Conservation (phyloP, 768 basidiomycete genomes). For the Pleurotus giganteus region DNA sequence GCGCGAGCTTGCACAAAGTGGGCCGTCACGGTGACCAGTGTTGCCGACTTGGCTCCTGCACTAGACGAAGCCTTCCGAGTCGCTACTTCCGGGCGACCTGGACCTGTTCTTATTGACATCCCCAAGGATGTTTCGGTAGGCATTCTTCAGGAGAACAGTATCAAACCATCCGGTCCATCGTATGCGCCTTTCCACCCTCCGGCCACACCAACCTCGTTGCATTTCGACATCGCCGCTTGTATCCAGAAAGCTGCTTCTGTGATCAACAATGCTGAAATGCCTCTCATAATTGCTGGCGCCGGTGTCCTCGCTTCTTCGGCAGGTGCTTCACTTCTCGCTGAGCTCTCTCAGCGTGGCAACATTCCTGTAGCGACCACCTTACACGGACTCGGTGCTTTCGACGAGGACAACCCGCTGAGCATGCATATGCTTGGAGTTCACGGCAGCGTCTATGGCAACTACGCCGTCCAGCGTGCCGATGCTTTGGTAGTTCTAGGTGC, state of each 20-base stretch:
- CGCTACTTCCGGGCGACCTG: constrained; percentile 93
- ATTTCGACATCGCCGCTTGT: constrained; percentile 58
- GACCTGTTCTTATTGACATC: constrained; percentile 95
- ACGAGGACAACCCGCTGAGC: constrained; percentile 82
- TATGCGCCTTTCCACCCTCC: constrained; percentile 71
- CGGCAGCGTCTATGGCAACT: constrained; percentile 93
- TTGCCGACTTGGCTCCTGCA: constrained; percentile 87
- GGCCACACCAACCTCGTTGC: constrained; percentile 54
- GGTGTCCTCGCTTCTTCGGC: constrained; percentile 80
- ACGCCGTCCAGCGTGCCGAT: constrained; percentile 97
- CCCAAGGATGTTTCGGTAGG: constrained; percentile 97
- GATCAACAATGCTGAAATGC: constrained; percentile 90
- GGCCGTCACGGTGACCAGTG: constrained; percentile 99
- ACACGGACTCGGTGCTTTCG: constrained; percentile 93
- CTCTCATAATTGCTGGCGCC: constrained; percentile 90
- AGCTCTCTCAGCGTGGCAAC: constrained; percentile 80
- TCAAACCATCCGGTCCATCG: constrained; percentile 77
- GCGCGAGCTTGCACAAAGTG: constrained; percentile 97
- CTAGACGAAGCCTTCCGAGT: constrained; percentile 99
- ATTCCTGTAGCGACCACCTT: constrained; percentile 97
- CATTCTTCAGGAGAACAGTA: constrained; percentile 79
- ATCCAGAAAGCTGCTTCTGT: constrained; percentile 83
- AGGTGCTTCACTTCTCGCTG: constrained; percentile 77
- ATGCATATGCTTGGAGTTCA: constrained; percentile 99
- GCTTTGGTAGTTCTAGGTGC: constrained; percentile 96